Percentiles rank a stretch among this genome's conserved stretches.
These are phyloP conservation scores for Lactarius indigo DNA, from an alignment of 768 basidiomycete genomes.

Conservation along the genomic window DNA sequence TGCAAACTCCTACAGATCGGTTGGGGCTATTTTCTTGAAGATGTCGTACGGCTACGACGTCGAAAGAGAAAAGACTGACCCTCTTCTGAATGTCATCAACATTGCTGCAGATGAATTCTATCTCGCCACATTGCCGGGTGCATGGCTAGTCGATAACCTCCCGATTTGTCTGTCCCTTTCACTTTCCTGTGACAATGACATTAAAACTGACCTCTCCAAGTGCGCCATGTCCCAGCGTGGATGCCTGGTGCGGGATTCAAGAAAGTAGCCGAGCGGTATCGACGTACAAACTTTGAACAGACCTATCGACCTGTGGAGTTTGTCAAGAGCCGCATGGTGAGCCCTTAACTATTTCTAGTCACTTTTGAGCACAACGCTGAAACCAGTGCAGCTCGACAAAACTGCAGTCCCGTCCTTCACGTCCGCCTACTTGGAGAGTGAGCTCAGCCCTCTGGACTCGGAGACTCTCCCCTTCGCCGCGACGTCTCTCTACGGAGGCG, in stretches of 20 bases:
- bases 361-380: background rate
- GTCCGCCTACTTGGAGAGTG: constrained; percentile 2
- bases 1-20: background rate
- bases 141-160: constrained; percentile 14
- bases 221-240: constrained; percentile 26
- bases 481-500: constrained; percentile 17
- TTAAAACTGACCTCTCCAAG: background rate
- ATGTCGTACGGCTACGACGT: constrained; percentile 16
- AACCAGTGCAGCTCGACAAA: background rate
- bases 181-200: background rate
- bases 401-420: constrained; percentile 9
- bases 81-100: constrained; percentile 11
- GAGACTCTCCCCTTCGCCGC: constrained; percentile 8
- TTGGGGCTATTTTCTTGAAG: constrained; percentile 14
- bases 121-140: constrained; percentile 9
- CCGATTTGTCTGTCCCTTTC: background rate
- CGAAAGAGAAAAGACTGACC: constrained; percentile 11
- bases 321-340: constrained; percentile 25
- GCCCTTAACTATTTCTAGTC: background rate
- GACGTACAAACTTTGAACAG: constrained; percentile 12
- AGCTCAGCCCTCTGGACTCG: constrained; percentile 1
- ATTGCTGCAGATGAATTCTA: constrained; percentile 20
- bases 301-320: constrained; percentile 19
- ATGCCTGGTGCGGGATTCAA: constrained; percentile 27
- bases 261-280: constrained; percentile 12